Evolutionary conservation across 306 rosid genomes (phyloP).

Genomic region (Citrullus mucosospermus): DNA sequence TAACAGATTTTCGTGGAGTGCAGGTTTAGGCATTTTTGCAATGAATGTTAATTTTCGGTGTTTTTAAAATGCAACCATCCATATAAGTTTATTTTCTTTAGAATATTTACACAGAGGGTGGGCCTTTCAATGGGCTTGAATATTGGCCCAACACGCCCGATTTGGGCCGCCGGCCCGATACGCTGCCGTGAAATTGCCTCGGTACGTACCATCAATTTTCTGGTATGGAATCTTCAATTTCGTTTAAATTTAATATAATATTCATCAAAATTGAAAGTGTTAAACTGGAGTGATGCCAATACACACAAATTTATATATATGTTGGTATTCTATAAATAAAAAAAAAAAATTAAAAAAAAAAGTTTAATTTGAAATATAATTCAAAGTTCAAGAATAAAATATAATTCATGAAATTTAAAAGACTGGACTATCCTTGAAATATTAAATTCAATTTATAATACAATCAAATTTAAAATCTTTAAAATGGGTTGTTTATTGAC

Average conservation of each 20-base stretch:
- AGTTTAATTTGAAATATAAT: no score
- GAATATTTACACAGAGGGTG: not conserved
- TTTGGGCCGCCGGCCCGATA: not conserved
- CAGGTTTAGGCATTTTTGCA: no score
- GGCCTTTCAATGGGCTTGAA: not conserved
- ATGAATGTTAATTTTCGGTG: no score
- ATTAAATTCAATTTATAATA: not conserved
- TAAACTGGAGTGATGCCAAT: no score
- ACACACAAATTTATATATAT: no score
- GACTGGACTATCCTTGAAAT: not conserved
- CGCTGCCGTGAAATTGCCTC: not conserved
- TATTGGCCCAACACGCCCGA: not conserved
- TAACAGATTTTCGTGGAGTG: no score
- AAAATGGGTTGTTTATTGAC: not conserved
- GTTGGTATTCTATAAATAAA: no score
- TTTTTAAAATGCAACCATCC: no score
- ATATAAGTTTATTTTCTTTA: no score
- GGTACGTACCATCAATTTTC: not conserved
- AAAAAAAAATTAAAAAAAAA: no score
- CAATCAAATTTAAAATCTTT: not conserved
- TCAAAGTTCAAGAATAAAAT: no score
- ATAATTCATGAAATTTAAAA: not conserved
- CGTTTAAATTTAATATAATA: not conserved
- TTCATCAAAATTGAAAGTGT: not conserved
- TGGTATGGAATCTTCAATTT: not conserved